Conservation (phyloP, 352 stramenopile genomes). For the Pythium phragmiticola region DNA sequence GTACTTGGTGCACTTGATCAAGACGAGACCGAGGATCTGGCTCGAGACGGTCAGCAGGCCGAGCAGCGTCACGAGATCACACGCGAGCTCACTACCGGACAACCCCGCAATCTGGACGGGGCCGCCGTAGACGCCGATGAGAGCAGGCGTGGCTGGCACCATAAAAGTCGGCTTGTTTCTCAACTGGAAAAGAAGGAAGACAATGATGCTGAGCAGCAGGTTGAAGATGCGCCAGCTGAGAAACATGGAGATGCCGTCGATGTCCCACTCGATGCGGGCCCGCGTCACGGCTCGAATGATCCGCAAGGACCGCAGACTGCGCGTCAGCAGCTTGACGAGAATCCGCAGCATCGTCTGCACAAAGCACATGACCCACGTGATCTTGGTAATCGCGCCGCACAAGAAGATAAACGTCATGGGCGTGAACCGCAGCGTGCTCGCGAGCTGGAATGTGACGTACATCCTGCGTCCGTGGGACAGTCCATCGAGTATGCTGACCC, state of each 20-base stretch:
- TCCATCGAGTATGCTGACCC: slow-evolving; percentile 48
- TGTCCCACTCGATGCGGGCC: slow-evolving; percentile 43
- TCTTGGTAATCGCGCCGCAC: slow-evolving; percentile 39
- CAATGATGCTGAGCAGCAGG: slow-evolving; percentile 42
- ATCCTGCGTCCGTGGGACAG: slow-evolving; percentile 40
- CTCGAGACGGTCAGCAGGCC: slow-evolving; percentile 33
- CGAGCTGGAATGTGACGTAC: slow-evolving; percentile 42
- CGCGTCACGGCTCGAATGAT: slow-evolving; percentile 34
- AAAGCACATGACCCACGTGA: slow-evolving; percentile 63
- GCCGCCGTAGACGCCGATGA: slow-evolving; percentile 39
- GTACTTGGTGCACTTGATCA: slow-evolving; percentile 35
- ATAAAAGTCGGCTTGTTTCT: slow-evolving; percentile 46
- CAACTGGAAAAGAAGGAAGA: slow-evolving; percentile 36
- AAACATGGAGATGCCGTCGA: slow-evolving; percentile 47
- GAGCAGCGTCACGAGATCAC: slow-evolving; percentile 44
- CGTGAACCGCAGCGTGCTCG: slow-evolving; percentile 6
- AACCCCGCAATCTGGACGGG: slow-evolving; percentile 36
- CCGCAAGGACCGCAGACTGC: slow-evolving; percentile 34
- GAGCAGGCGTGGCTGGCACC: slow-evolving; percentile 28
- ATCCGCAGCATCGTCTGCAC: slow-evolving; percentile 38
- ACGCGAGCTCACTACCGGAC: slow-evolving; percentile 53
- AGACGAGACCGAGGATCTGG: slow-evolving; percentile 26
- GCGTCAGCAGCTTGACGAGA: slow-evolving; percentile 31
- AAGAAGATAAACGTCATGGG: slow-evolving; percentile 51
- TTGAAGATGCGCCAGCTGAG: slow-evolving; percentile 57